Base-by-base conservation (phyloP, 331 rosid genomes). In the Rhamnella rubrinervis region DNA sequence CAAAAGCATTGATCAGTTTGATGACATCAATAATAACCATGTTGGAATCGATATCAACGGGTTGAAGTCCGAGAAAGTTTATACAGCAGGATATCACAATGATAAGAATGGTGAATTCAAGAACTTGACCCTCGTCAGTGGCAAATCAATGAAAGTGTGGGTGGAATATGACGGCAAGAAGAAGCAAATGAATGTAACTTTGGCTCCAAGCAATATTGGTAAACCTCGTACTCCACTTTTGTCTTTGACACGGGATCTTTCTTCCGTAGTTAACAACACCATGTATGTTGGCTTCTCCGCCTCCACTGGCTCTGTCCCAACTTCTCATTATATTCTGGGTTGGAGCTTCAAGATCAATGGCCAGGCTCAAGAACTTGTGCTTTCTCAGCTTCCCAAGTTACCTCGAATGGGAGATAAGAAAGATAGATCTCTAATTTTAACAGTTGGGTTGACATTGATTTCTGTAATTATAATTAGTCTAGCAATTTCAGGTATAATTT, bases 311-410 rank as follows among this genome's bases (percentile, higher is more conserved):
- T 23, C 61, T 10, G 6, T 69, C n/a, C 0, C 20, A 0, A 50
- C 76, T 1, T 49, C 19, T 16, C 87, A 76, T 57, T 79, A 72
- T 49, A 19, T 79, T 51, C 2, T 76, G 23, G 87, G 78, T 21
- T 83, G 84, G 84, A 83, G 87, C 77, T 83, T 79, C 37, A 19
- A 31, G 17, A 44, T 70, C 19, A 75, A 83, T 7, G 77, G 82
- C 28, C 41, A 55, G 28, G 79, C 75, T 35, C 72, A 56, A 66
- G 57, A 41, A 2, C 75, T 79, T 18, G 44, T 1, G 20, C 50
- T 51, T 14, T 75, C 81, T 23, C 58, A 47, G 19, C 84, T 83
- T 17, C 84, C 84, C 7, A 40, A 40, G n/a, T 7, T 52, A 16
- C 57, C 57, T 6, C 9, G 10, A 52, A 18, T 19, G 20, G 16